Percentiles rank a stretch among this genome's conserved stretches.
Conservation (phyloP, 2,329 filamentous ascomycete species). For the Fonsecaea nubica region DNA sequence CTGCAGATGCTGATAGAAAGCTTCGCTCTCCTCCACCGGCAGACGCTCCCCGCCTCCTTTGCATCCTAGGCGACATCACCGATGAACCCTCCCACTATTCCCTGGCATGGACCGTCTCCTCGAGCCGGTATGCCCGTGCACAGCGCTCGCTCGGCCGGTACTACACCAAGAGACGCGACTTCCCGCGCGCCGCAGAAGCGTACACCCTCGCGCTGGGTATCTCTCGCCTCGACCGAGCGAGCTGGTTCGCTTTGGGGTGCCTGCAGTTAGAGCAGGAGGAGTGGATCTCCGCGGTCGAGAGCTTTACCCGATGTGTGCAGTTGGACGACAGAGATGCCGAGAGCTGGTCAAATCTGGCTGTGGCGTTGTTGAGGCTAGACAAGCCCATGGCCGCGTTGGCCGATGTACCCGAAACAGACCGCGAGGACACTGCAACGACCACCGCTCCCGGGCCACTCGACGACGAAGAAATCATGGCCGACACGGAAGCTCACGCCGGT, state of each 20-base stretch:
- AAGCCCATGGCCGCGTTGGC: conserved; percentile 32
- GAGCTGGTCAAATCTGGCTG: conserved; percentile 93
- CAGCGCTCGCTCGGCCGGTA: conserved; percentile 85
- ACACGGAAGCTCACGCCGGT: conserved; percentile 35
- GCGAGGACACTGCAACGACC: neutral
- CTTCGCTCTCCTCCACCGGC: conserved; percentile 70
- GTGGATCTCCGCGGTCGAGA: conserved; percentile 79
- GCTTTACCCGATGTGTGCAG: conserved; percentile 82
- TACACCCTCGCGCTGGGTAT: conserved; percentile 78
- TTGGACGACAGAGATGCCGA: conserved; percentile 88
- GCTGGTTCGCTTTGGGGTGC: conserved; percentile 92
- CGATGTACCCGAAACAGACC: conserved; percentile 1
- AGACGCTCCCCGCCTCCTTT: conserved; percentile 86
- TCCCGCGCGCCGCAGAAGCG: conserved; percentile 73
- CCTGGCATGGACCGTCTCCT: conserved; percentile 86
- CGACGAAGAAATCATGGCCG: neutral
- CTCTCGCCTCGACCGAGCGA: conserved; percentile 79
- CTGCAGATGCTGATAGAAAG: conserved; percentile 51
- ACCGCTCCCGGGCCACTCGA: conserved; percentile 44
- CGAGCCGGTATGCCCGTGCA: conserved; percentile 79
- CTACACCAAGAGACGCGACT: conserved; percentile 71
- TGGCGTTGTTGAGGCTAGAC: conserved; percentile 70
- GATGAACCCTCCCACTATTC: conserved; percentile 76
- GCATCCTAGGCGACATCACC: conserved; percentile 91
- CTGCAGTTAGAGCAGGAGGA: conserved; percentile 78